Evolutionary conservation across 2,329 filamentous ascomycete species (phyloP).

Genomic region (Fusarium beomiforme): DNA sequence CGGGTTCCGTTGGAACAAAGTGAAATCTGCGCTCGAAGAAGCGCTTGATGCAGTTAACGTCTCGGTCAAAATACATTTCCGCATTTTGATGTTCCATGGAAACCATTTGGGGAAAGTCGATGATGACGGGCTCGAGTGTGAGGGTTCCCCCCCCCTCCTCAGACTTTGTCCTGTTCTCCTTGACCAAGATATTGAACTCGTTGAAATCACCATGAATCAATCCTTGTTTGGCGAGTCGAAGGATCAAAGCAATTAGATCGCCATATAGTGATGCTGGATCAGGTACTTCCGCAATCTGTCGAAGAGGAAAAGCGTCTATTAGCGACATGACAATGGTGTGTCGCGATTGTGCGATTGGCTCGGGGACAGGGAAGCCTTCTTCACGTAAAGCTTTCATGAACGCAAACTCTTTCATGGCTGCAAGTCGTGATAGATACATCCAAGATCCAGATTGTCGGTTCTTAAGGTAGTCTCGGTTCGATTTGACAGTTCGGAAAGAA

Average conservation of each 20-base stretch:
- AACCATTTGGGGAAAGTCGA: slow-evolving; percentile 98
- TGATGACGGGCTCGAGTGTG: slow-evolving; percentile 79
- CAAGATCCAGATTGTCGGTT: slow-evolving; percentile 83
- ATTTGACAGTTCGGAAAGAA: slow-evolving; percentile 95
- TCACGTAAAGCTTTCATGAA: slow-evolving; percentile 90
- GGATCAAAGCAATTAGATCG: slow-evolving; percentile 88
- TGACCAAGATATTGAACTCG: slow-evolving; percentile 97
- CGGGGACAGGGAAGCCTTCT: slow-evolving; percentile 89
- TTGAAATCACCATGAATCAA: slow-evolving; percentile 99
- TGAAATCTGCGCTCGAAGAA: slow-evolving; percentile 92
- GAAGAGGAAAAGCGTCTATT: slow-evolving; percentile 89
- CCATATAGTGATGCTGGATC: slow-evolving; percentile 87
- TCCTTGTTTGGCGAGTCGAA: slow-evolving; percentile 84
- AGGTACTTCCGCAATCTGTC: slow-evolving; percentile 86
- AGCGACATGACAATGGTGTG: slow-evolving; percentile 98
- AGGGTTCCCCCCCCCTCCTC: slow-evolving; percentile 57
- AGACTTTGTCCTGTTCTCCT: slow-evolving; percentile 68
- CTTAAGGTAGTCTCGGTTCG: slow-evolving; percentile 93
- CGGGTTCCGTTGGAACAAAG: slow-evolving; percentile 82
- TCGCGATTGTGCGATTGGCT: slow-evolving; percentile 86
- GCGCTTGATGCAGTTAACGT: slow-evolving; percentile 93
- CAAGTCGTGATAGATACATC: slow-evolving; percentile 97
- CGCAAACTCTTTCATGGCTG: slow-evolving; percentile 92
- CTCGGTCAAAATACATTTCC: slow-evolving; percentile 96
- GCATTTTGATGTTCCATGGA: slow-evolving; percentile 94